Base-by-base conservation (phyloP, 2,329 filamentous ascomycete genomes). In the Lasiodiplodia sp. region DNA sequence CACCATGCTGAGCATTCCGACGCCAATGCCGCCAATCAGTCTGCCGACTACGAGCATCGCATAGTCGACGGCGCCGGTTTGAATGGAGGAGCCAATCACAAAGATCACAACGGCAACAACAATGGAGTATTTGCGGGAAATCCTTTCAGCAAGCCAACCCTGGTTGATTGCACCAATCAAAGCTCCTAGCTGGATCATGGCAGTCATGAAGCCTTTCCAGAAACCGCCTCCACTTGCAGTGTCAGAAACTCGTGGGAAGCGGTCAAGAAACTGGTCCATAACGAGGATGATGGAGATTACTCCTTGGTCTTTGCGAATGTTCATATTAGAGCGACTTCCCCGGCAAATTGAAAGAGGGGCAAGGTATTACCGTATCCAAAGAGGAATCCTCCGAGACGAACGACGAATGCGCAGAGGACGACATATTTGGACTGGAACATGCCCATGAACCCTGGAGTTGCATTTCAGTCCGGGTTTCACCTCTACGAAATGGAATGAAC, bases 111-210 rank as follows among this genome's bases (percentile, higher is more conserved):
- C 85, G 4, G 84, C 85, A 2, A 86, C 80, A 1, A 86, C 72
- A 51, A 87, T 86, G 2, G 83, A 83, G 69, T 84, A 85, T 64
- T 85, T 84, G 44, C 86, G 78, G 4, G 84, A 86, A 40, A 86
- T 81, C 70, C 81, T 83, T 70, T 87, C 85, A 0, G 85, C 85
- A 38, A 86, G 79, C 77, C 81, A 86, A 1, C 77, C 77, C 16
- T 77, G 74, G 51, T 77, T 76, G n/a, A 80, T 68, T 4, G 78
- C 75, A 66, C 78, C 77, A 25, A 80, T 72, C 65, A 86, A 75
- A 10, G 85, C 85, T 18, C 85, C 85, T n/a, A 86, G 71, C 69
- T 86, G 84, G 62, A 87, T 83, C 84, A 86, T 86, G 3, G 85
- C 85, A 10, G 85, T 87, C 78, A 86, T 75, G 6, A 82, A 71